Evolutionary conservation across 192 early-diverging fungal species (phyloP).

Genomic region (Coemansia erecta): DNA sequence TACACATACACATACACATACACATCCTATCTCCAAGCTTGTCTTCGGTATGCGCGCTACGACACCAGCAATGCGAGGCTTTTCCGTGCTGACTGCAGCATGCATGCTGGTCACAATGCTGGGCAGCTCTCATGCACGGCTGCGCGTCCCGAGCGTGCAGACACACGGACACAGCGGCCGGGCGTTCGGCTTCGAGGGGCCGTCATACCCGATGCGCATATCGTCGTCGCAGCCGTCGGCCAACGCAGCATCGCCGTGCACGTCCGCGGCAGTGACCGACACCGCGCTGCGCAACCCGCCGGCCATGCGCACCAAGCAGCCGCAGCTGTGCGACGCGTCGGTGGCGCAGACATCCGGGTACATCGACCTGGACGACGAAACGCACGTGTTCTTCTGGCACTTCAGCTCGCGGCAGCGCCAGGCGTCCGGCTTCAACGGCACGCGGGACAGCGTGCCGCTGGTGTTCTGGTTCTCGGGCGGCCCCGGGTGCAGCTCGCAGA

Average conservation of each 20-base stretch:
- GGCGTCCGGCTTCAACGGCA: conserved; percentile 18
- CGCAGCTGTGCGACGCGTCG: conserved; percentile 77
- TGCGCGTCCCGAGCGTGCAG: too few relatives aligned
- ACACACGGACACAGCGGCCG: too few relatives aligned
- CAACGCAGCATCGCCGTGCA: conserved; percentile 3
- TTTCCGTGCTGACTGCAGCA: too few relatives aligned
- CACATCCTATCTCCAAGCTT: too few relatives aligned
- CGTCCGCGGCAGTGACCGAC: conserved; percentile 9
- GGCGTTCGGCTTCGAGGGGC: too few relatives aligned
- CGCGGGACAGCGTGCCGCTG: conserved; percentile 58
- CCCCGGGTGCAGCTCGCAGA: conserved; percentile 72
- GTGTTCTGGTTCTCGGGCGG: conserved; percentile 77
- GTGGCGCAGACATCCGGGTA: conserved; percentile 88
- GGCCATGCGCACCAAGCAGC: conserved; percentile 63
- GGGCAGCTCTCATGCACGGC: too few relatives aligned
- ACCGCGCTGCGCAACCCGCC: conserved; percentile 29
- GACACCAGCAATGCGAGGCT: too few relatives aligned
- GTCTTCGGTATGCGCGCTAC: too few relatives aligned
- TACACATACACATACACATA: too few relatives aligned
- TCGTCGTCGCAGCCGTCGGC: too few relatives aligned
- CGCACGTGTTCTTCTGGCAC: conserved; percentile 68
- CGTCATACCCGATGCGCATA: too few relatives aligned
- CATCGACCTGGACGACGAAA: conserved; percentile 58
- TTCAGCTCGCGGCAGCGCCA: conserved; percentile 60
- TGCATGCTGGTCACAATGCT: too few relatives aligned